A percentile compares a stretch with the other conserved stretches of the same genome.
phyloP scores from a whole-genome alignment of 2,329 filamentous ascomycete species.

The Beauveria brongniartii region DNA sequence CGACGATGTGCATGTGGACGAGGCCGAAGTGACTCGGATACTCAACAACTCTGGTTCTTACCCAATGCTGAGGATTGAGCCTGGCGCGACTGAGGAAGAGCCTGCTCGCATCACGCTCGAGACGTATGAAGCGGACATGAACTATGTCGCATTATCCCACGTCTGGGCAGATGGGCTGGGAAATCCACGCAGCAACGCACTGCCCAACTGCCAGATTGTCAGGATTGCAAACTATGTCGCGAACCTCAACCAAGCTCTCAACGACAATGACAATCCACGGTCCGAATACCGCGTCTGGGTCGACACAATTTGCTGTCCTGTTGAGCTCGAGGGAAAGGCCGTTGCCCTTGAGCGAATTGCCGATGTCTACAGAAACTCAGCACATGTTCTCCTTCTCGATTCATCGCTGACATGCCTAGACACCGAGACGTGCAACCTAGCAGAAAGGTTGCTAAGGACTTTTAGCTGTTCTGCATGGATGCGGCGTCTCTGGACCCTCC shows the following conservation, averaged over 20 bases:
- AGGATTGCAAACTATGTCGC: slow-evolving; percentile 19
- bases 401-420: slow-evolving; percentile 19
- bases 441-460: slow-evolving; percentile 23
- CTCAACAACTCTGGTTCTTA: slow-evolving; percentile 14
- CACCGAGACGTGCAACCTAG: slow-evolving; percentile 12
- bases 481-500: slow-evolving; percentile 31
- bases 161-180: slow-evolving; percentile 30
- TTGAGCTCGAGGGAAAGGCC: slow-evolving; percentile 17
- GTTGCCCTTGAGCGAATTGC: slow-evolving; percentile 26
- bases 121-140: slow-evolving; percentile 15
- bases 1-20: slow-evolving; percentile 16
- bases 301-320: slow-evolving; percentile 28
- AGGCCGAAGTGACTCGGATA: slow-evolving; percentile 13
- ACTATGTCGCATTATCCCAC: slow-evolving; percentile 29
- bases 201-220: slow-evolving; percentile 24
- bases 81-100: not conserved
- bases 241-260: slow-evolving; percentile 11
- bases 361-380: slow-evolving; percentile 24
- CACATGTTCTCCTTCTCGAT: slow-evolving; percentile 27
- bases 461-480: slow-evolving; percentile 29
- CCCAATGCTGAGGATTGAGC: slow-evolving; percentile 15
- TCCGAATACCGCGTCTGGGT: slow-evolving; percentile 22
- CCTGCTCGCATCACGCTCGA: slow-evolving; percentile 14
- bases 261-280: not conserved
- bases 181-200: slow-evolving; percentile 22